Percentiles rank a stretch among this genome's conserved stretches.
phyloP scores from a whole-genome alignment of 306 rosid genomes.

The Trifolium repens region DNA sequence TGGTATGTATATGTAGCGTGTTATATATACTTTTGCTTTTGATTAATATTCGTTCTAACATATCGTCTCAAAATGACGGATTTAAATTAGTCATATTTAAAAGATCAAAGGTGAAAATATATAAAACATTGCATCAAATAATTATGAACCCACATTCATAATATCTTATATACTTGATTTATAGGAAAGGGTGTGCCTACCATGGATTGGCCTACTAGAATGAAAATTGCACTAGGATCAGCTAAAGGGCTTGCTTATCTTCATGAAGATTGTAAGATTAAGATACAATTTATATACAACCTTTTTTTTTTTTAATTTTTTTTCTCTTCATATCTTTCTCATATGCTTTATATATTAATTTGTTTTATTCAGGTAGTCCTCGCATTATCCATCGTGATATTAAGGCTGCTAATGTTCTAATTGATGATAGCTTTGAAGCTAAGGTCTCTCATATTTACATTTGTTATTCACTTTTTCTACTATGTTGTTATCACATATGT shows the following conservation, averaged over 20 bases:
- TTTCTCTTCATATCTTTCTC: background rate
- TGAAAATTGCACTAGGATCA: slow-evolving; percentile 73
- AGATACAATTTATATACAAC: background rate
- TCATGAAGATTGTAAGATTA: slow-evolving; percentile 80
- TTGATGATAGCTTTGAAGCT: slow-evolving; percentile 23
- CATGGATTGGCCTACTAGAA: slow-evolving; percentile 77
- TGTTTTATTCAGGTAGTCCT: background rate
- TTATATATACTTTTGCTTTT: background rate
- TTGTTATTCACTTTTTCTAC: background rate
- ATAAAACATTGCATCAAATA: too few species aligned
- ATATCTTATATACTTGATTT: background rate
- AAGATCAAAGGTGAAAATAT: too few species aligned
- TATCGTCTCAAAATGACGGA: too few species aligned
- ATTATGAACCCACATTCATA: too few species aligned
- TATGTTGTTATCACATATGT: background rate
- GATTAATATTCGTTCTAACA: background rate
- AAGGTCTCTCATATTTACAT: slow-evolving; percentile 3
- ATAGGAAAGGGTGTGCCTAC: slow-evolving; percentile 63
- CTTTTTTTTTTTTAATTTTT: background rate
- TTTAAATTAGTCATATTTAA: too few species aligned
- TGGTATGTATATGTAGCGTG: slow-evolving; percentile 41
- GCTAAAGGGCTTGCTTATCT: slow-evolving; percentile 87
- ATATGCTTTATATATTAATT: background rate
- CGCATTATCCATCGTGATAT: slow-evolving; percentile 19
- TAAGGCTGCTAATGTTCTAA: slow-evolving; percentile 14